A percentile compares a stretch with the other conserved stretches of the same genome.
These are phyloP conservation scores for Martiniozyma abietophila DNA, from an alignment of 805 yeast genomes.

Conservation along the genomic window DNA sequence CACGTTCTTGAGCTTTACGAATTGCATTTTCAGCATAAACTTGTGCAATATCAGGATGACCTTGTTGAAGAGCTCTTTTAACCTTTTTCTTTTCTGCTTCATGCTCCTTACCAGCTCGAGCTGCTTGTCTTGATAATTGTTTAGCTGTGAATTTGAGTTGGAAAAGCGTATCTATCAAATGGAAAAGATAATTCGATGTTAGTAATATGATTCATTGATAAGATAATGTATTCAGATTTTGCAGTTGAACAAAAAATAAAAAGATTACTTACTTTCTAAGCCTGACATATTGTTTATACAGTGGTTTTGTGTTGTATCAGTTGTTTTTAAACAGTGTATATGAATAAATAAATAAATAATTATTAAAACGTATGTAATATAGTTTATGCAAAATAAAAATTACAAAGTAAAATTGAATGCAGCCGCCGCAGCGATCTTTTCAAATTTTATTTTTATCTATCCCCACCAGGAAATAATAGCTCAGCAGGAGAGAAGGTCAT, in stretches of 20 bases:
- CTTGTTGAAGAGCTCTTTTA: slow-evolving; percentile 79
- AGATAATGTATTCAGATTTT: too few species aligned
- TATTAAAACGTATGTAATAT: too few species aligned
- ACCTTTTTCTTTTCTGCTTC: slow-evolving; percentile 77
- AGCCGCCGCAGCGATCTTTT: background rate
- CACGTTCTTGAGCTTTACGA: slow-evolving; percentile 77
- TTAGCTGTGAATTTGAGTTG: slow-evolving; percentile 85
- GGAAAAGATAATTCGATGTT: slow-evolving; percentile 5
- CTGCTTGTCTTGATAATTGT: slow-evolving; percentile 82
- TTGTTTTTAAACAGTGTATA: too few species aligned
- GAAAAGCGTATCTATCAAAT: slow-evolving; percentile 54
- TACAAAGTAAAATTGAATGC: too few species aligned
- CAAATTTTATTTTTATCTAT: too few species aligned
- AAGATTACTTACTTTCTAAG: slow-evolving; percentile 34
- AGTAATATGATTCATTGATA: slow-evolving; percentile 1
- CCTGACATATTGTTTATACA: slow-evolving; percentile 33
- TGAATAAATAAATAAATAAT: slow-evolving; percentile 1
- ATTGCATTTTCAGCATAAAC: slow-evolving; percentile 95
- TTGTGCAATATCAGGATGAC: slow-evolving; percentile 85
- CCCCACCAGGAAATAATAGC: too few species aligned
- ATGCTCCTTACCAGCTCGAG: slow-evolving; percentile 86
- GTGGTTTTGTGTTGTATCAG: too few species aligned
- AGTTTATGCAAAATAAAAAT: too few species aligned
- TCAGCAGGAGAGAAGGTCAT: too few species aligned
- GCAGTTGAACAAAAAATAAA: too few species aligned